These are phyloP conservation scores for Globisporangium uncinulatum DNA, from an alignment of 352 stramenopile genomes.

Conservation along the genomic window DNA sequence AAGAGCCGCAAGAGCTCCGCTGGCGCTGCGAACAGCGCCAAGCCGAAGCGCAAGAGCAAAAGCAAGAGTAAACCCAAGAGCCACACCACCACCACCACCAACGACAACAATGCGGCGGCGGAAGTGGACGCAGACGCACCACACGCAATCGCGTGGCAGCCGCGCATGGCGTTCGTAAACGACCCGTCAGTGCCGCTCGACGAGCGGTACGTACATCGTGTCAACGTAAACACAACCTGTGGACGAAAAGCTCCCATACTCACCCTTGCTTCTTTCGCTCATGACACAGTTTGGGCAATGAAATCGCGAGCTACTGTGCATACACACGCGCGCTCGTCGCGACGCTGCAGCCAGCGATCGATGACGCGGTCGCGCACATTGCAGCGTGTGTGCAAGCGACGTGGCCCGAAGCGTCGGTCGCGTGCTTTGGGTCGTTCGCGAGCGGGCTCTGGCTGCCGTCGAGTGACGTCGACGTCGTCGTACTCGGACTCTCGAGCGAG, in stretches of 20 bases:
- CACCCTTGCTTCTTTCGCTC: background rate
- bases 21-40: too few species aligned
- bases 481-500: slow-evolving; percentile 53
- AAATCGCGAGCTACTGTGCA: slow-evolving; percentile 57
- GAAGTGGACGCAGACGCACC: background rate
- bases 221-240: background rate
- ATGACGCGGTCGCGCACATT: slow-evolving; percentile 70
- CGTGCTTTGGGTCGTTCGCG: slow-evolving; percentile 81
- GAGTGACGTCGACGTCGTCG: slow-evolving; percentile 87
- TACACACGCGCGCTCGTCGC: slow-evolving; percentile 64
- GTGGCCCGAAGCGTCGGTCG: slow-evolving; percentile 69
- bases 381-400: slow-evolving; percentile 53
- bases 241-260: too few species aligned
- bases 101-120: background rate
- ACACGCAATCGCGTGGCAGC: slow-evolving; percentile 28
- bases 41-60: background rate
- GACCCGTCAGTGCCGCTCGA: slow-evolving; percentile 29
- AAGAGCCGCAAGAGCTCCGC: too few species aligned
- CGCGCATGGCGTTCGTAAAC: slow-evolving; percentile 22
- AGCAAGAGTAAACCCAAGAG: slow-evolving; percentile 2
- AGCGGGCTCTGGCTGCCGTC: slow-evolving; percentile 85
- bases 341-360: slow-evolving; percentile 45
- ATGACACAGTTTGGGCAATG: slow-evolving; percentile 30
- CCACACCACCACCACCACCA: background rate
- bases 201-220: slow-evolving; percentile 14